Base-by-base conservation (phyloP, 345 rosid genomes). In the Streptanthus diversifolius region DNA sequence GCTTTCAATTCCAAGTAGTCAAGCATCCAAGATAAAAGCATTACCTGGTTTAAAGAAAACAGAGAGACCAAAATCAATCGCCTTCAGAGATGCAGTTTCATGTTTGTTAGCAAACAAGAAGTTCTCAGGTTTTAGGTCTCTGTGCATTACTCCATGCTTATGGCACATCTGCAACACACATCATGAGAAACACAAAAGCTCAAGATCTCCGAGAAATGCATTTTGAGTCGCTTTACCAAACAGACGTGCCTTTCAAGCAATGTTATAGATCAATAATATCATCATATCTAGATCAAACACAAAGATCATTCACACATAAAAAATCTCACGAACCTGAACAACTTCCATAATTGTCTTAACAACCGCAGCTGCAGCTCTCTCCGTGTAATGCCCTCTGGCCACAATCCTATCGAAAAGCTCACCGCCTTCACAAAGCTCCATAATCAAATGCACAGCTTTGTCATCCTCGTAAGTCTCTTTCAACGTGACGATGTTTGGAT, bases 61-160 rank as follows among this genome's bases (percentile, higher is more conserved):
- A 27, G 99, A 91, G 76, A 95, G 79, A 21, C 99, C 99, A 60
- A 95, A 95, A 80, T 95, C 99, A 68, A 95, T 92, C 1, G 99
- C 82, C 80, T 95, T 95, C n/a, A 95, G 66, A 8, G 88, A 73
- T 3, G 98, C 85, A 8, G 85, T 80, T 82, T 95, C 99, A 84
- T 88, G 88, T 84, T 86, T 95, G 77, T 92, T 92, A 8, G 73
- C 93, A 78, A 92, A 90, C 64, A 95, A 81, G 82, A 95, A 95
- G 76, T 95, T 92, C 81, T 95, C 99, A 0, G 98, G 98, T 60
- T 95, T 95, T 63, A 95, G 84, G 73, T 95, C 98, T 27, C 97
- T 88, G 32, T 91, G 97, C 86, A 95, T 91, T 36, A 92, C 99
- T 37, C 98, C 92, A 41, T 95, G 87, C 82, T 79, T 82, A 72